Evolutionary conservation across 169 alveolate genomes (phyloP), one percentile per base, ranked within the genome.

Genomic region (Babesia sp.): DNA sequence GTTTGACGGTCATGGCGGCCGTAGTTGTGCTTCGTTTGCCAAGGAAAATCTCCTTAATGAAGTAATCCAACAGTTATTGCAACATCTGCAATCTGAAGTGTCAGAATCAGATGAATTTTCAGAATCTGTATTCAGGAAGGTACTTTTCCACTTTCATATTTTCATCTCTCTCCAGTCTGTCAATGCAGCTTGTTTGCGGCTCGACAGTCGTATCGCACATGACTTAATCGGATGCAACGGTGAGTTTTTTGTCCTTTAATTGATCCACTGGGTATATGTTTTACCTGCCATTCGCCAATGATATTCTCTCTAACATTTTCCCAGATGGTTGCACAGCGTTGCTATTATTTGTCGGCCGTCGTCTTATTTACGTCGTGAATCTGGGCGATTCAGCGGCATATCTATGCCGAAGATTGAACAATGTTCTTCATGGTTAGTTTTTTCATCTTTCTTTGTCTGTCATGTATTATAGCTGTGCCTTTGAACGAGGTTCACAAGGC

Each of bases 401-500:
- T 55, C 60, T 91, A 8, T 90, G 92, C 63, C 64, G 91, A 1
- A 50, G 56, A 31, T 29, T 81, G 18, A 48, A 64, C 44, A 37
- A 69, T 33, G 78, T 39, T 26, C 37, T 83, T 3, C 87, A 71
- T 67, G 59, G 83, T 84, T 28, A n/a, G 79, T 51, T 28, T 0
- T 8, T 16, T 9, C 18, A 11, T 7, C 22, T 18, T 2, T 3
- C 14, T 2, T 54, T 20, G 3, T 1, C n/a, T 45, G 6, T 4
- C 5, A 64, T 5, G 12, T 5, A 0, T 45, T 34, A 31, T 67
- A 64, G 96, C 97, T n/a, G 86, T 96, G 22, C 96, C 95, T 9
- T 80, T 98, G 81, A 93, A 97, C 36, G 95, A 93, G 56, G 98
- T 94, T 57, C 99, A 98, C 91, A 97, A 97, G 53, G 99, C 99